These are phyloP conservation scores for Fusarium sp. DNA, from an alignment of 2,329 filamentous ascomycete species.

Conservation along the genomic window DNA sequence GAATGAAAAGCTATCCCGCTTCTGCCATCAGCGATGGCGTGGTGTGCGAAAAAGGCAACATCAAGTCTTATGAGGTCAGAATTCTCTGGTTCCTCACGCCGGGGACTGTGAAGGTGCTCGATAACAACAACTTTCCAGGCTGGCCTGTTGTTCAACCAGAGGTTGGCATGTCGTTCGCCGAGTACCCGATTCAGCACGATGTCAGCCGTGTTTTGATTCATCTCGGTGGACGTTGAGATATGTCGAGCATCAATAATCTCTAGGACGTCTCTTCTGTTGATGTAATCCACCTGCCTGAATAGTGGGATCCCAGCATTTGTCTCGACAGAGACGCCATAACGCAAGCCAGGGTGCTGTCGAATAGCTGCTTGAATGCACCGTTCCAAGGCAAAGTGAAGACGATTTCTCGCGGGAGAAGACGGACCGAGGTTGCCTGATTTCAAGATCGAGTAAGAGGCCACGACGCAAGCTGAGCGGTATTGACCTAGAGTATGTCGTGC, in stretches of 20 bases:
- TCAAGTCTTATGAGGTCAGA: background rate
- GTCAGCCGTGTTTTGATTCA: background rate
- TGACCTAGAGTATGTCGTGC: constrained; percentile 1
- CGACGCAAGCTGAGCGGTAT: constrained; percentile 21
- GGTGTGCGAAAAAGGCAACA: constrained; percentile 15
- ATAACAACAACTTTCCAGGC: constrained; percentile 18
- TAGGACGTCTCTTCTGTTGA: constrained; percentile 1
- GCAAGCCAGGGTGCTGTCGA: background rate
- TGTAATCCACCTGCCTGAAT: background rate
- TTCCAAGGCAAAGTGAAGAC: background rate
- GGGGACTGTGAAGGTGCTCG: background rate
- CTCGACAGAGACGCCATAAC: background rate
- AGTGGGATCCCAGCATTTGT: background rate
- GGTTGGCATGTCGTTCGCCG: background rate
- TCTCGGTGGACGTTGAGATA: background rate
- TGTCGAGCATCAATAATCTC: background rate
- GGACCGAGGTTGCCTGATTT: background rate
- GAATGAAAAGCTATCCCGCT: constrained; percentile 16
- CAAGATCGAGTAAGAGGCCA: background rate
- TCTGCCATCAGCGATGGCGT: constrained; percentile 23
- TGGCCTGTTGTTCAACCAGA: constrained; percentile 6
- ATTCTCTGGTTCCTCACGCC: fast-evolving
- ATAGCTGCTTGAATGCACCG: constrained; percentile 10
- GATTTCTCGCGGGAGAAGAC: too few species aligned
- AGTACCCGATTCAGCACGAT: background rate